Evolutionary conservation across 208 protist genomes (phyloP).

Genomic region (Naegleria gruberi): DNA sequence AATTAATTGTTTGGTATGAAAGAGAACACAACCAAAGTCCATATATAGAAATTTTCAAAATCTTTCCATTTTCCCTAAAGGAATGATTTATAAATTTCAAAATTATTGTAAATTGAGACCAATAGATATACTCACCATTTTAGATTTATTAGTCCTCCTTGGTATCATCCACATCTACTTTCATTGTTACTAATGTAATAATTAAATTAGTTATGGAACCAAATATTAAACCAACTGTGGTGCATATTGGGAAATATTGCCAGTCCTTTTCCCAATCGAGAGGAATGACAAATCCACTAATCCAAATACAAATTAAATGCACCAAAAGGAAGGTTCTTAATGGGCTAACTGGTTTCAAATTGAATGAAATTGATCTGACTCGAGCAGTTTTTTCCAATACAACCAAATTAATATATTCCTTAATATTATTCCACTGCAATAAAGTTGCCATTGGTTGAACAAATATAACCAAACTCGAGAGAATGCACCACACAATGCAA

Average conservation of each 20-base stretch:
- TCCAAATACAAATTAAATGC: background rate
- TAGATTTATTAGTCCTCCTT: too few species aligned
- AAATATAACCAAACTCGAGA: background rate
- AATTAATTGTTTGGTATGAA: too few species aligned
- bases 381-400: background rate
- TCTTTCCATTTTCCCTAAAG: too few species aligned
- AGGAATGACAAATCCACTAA: conserved; percentile 13
- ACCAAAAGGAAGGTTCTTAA: background rate
- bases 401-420: background rate
- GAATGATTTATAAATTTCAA: too few species aligned
- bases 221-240: background rate
- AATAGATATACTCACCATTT: too few species aligned
- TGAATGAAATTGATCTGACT: background rate
- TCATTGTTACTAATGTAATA: background rate
- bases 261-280: background rate
- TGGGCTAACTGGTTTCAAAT: background rate
- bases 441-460: background rate
- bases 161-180: too few species aligned
- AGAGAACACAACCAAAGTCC: too few species aligned
- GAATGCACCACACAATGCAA: background rate
- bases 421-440: background rate
- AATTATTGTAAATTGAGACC: too few species aligned
- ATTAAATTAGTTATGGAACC: background rate
- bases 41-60: too few species aligned
- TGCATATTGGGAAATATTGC: conserved; percentile 10